phyloP scores from a whole-genome alignment of 805 yeast species.

The Vanderwaltozyma polyspora region DNA sequence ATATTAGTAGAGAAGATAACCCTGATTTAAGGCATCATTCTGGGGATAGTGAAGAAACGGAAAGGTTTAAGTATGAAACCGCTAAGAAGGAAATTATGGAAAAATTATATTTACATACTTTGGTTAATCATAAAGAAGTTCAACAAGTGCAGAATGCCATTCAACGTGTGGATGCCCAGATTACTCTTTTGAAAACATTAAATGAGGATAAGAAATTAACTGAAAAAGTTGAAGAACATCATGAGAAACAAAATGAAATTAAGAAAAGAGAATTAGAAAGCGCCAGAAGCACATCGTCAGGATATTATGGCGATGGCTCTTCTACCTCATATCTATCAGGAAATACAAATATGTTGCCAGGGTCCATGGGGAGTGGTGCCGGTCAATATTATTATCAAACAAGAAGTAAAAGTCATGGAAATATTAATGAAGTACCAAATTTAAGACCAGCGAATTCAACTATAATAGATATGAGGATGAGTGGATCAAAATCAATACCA shows the following conservation, averaged over 20 bases:
- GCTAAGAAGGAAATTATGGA: slow-evolving; percentile 29
- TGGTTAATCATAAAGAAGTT: slow-evolving; percentile 48
- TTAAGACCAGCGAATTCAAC: slow-evolving; percentile 13
- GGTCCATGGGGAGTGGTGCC: background rate
- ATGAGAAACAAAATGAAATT: slow-evolving; percentile 6
- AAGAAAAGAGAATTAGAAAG: slow-evolving; percentile 23
- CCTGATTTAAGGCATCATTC: slow-evolving; percentile 1
- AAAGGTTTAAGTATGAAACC: slow-evolving; percentile 19
- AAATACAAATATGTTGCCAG: slow-evolving; percentile 1
- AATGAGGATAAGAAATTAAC: slow-evolving; percentile 26
- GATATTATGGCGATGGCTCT: slow-evolving; percentile 34
- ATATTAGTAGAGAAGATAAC: slow-evolving; percentile 6
- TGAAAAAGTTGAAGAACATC: slow-evolving; percentile 14
- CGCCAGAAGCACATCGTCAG: slow-evolving; percentile 14
- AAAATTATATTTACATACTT: slow-evolving; percentile 48
- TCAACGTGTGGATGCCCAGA: slow-evolving; percentile 45
- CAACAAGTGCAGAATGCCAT: slow-evolving; percentile 41
- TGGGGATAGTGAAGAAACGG: slow-evolving; percentile 22
- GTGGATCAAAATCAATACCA: slow-evolving; percentile 10
- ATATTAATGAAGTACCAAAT: slow-evolving; percentile 3
- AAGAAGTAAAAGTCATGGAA: slow-evolving; percentile 25
- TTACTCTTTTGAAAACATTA: slow-evolving; percentile 38
- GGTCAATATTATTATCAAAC: slow-evolving; percentile 22
- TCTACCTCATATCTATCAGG: slow-evolving; percentile 3
- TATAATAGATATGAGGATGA: slow-evolving; percentile 9